Percentiles rank a stretch among this genome's conserved stretches.
Conservation (phyloP, 495 filamentous ascomycete species). For the Gamarada debralockiae region DNA sequence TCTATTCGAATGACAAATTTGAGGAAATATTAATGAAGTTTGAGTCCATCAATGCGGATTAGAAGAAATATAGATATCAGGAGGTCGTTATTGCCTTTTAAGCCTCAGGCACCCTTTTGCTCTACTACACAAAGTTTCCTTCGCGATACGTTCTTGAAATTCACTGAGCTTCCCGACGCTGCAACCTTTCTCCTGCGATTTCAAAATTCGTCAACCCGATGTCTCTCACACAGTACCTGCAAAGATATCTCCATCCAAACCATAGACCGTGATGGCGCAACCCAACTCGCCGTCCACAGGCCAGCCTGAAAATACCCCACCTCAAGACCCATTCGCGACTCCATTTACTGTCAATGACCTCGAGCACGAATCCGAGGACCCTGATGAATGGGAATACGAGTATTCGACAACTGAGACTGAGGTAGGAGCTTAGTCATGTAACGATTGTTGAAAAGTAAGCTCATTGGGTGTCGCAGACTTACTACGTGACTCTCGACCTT, state of each 20-base stretch:
- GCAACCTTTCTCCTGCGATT: background rate
- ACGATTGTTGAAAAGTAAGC: background rate
- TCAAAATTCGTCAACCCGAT: conserved; percentile 5
- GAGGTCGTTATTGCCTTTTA: too few species aligned
- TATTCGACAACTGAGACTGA: conserved; percentile 54
- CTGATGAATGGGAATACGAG: conserved; percentile 55
- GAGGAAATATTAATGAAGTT: background rate
- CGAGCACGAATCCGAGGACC: conserved; percentile 28
- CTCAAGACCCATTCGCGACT: background rate
- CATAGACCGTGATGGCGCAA: conserved; percentile 19
- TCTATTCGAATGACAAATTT: background rate
- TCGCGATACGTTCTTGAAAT: background rate
- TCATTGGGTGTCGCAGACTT: conserved; percentile 33
- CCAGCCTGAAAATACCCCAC: conserved; percentile 12
- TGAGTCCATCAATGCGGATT: too few species aligned
- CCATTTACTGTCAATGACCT: background rate
- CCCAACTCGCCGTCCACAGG: background rate
- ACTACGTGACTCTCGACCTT: conserved; percentile 53
- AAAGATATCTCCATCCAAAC: conserved; percentile 18
- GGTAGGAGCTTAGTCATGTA: conserved; percentile 27
- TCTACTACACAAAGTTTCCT: too few species aligned
- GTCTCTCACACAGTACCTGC: conserved; percentile 8
- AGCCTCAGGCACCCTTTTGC: too few species aligned
- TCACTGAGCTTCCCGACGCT: background rate
- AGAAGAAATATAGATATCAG: too few species aligned